Evolutionary conservation across 129 eudicot species (phyloP), one percentile per base, ranked within the genome.

Genomic region (Helianthus tuberosus): DNA sequence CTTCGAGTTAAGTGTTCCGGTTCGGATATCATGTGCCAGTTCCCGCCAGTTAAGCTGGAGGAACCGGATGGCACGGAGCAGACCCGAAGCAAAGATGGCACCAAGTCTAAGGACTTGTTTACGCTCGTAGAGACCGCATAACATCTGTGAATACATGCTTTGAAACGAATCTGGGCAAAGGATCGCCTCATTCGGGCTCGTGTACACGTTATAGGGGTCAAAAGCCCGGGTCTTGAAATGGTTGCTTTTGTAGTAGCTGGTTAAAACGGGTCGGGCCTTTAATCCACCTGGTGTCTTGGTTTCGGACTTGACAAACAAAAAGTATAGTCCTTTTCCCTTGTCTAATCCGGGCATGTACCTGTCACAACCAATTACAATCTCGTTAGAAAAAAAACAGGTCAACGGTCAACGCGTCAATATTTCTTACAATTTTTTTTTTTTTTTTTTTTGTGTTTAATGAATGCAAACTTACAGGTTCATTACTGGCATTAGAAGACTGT

Each of bases 401-500:
- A 58, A 59, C 8, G n/a, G 44, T 17, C 47, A 68, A 68, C 44
- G 17, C 43, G 71, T 20, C 59, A 27, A 35, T 57, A 39, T 17
- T 16, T 43, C 47, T 7, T 2, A 43, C 47, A 43, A 6, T 43
- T 1, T 43, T 43, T 43, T 7, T 6, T 1, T 43, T 43, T 43
- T 7, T 6, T 43, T 43, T 43, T 8, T 1, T 13, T 39, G 54
- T 9, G 1, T 9, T 60, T 48, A 23, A 27, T 11, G 36, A 41
- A 7, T 75, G 67, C 12, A 9, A 39, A 85, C 98, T 87, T 82
- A 93, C 96, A 93, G 83, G 83, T 93, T 93, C 98, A 93, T 93
- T 59, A 93, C 98, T 68, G 98, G 96, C 96, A 86, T 88, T 69
- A 93, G 96, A 76, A 93, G 96, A 74, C 98, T 93, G 87, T 93